Percentiles rank a stretch among this genome's conserved stretches.
phyloP scores from a whole-genome alignment of 129 eudicot species.

The Lactuca sativa region DNA sequence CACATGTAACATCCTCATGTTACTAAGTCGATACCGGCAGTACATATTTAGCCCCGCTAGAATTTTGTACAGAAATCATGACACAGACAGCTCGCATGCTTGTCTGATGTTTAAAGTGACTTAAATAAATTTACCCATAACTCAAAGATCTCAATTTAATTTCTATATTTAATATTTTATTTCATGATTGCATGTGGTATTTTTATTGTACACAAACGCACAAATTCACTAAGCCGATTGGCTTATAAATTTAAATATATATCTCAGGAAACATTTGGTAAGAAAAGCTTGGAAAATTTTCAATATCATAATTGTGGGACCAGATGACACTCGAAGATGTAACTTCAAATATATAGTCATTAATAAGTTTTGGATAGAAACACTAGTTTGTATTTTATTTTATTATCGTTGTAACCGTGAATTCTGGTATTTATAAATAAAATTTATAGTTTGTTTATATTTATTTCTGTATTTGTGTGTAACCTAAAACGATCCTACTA shows the following conservation, averaged over 20 bases:
- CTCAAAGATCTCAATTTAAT: not conserved
- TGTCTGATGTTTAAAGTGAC: not conserved
- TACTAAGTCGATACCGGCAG: not conserved
- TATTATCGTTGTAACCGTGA: no score
- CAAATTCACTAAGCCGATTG: not conserved
- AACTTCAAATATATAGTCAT: no score
- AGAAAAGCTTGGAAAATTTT: not conserved
- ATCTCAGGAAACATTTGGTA: not conserved
- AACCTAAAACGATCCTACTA: no score
- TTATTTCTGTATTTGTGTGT: no score
- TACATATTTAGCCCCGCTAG: not conserved
- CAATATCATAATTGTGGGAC: no score
- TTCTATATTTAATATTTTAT: no score
- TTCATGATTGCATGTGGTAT: no score
- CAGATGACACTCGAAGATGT: no score
- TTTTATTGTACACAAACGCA: slow-evolving; percentile 1
- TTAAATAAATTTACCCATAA: not conserved
- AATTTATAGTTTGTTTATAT: no score
- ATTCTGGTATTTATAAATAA: no score
- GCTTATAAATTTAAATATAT: not conserved
- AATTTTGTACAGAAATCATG: not conserved
- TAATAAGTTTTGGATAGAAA: no score
- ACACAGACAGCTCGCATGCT: not conserved
- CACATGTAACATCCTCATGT: not conserved
- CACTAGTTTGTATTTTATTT: no score